phyloP scores from a whole-genome alignment of 495 filamentous ascomycete genomes.

The Penicillium antarcticum region DNA sequence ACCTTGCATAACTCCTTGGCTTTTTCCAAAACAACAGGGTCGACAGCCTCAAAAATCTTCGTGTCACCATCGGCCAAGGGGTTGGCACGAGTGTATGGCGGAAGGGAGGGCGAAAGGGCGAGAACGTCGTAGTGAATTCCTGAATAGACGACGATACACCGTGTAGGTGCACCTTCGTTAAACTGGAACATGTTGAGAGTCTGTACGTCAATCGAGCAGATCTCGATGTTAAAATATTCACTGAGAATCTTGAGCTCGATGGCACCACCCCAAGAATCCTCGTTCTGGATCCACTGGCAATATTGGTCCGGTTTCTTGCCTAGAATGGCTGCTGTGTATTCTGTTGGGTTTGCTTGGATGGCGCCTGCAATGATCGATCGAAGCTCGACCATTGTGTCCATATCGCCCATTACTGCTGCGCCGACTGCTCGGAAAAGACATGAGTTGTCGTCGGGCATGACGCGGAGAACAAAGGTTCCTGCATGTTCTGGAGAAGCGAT shows the following conservation, averaged over 20 bases:
- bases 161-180: slow-evolving; percentile 67
- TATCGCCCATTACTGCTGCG: slow-evolving; percentile 67
- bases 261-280: slow-evolving; percentile 84
- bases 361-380: slow-evolving; percentile 77
- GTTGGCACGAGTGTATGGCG: slow-evolving; percentile 53
- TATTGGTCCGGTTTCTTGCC: slow-evolving; percentile 74
- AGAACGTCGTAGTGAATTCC: slow-evolving; percentile 97
- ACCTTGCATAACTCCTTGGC: slow-evolving; percentile 71
- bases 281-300: slow-evolving; percentile 77
- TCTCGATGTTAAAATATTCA: slow-evolving; percentile 82
- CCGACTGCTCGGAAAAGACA: slow-evolving; percentile 92
- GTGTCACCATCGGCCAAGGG: slow-evolving; percentile 69
- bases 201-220: slow-evolving; percentile 79
- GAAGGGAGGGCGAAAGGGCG: slow-evolving; percentile 64
- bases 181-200: slow-evolving; percentile 68
- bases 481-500: slow-evolving; percentile 58
- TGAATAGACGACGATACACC: slow-evolving; percentile 86
- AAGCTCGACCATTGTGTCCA: slow-evolving; percentile 72
- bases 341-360: slow-evolving; percentile 68
- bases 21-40: slow-evolving; percentile 65
- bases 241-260: slow-evolving; percentile 87
- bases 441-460: slow-evolving; percentile 97
- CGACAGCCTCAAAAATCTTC: slow-evolving; percentile 69
- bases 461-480: slow-evolving; percentile 73
- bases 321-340: slow-evolving; percentile 73